These are phyloP conservation scores for Nicotiana tabacum DNA, from an alignment of 257 asterid genomes.

Conservation along the genomic window DNA sequence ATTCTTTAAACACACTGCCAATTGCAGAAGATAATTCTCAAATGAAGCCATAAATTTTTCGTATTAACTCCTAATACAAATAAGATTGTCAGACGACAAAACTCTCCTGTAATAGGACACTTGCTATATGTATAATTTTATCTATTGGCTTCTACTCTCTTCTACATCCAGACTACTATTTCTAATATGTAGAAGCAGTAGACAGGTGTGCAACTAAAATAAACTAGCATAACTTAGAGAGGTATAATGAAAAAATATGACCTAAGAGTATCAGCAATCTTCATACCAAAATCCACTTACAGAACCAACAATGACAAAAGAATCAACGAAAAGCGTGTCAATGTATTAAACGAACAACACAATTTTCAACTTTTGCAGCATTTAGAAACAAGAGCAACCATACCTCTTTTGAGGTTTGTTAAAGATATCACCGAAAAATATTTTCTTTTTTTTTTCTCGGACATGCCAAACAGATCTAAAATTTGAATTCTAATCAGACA, in stretches of 20 bases:
- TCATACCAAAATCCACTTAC: neutral
- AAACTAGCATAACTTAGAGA: neutral
- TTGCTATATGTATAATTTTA: neutral
- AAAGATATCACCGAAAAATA: neutral
- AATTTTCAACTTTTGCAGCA: neutral
- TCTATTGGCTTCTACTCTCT: neutral
- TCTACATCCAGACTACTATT: neutral
- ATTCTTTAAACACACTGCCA: neutral
- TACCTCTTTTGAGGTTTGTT: neutral
- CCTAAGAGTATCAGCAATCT: neutral
- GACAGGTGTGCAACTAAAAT: neutral
- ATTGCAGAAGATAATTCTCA: neutral
- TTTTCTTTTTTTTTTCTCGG: neutral
- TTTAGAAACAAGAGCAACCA: neutral
- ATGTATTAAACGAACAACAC: neutral
- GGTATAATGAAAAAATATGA: no score
- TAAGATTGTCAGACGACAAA: neutral
- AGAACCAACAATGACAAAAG: neutral
- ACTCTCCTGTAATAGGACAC: neutral
- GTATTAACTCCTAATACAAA: neutral
- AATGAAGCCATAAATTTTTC: neutral
- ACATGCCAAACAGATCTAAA: neutral
- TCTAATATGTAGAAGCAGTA: neutral
- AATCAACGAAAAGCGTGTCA: neutral
- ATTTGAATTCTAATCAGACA: neutral